phyloP scores from a whole-genome alignment of 768 basidiomycete genomes.

The Pleurotus giganteus region DNA sequence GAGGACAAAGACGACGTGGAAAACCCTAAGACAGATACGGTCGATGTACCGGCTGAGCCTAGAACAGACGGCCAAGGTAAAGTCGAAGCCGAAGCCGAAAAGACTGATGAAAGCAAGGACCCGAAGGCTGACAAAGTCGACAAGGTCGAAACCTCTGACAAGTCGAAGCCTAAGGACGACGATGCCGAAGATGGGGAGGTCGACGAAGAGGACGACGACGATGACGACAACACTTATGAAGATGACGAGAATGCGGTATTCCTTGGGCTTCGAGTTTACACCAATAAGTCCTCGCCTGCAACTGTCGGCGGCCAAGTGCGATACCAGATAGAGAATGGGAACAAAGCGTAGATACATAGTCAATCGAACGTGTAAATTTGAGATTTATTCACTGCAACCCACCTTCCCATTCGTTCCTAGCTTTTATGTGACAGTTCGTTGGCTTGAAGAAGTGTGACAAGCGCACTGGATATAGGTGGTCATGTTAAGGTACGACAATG shows the following conservation, averaged over 20 bases:
- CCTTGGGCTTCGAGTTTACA: conserved; percentile 38
- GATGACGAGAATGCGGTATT: conserved; percentile 18
- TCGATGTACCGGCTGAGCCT: not conserved
- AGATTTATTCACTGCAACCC: not conserved
- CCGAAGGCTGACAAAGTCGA: not conserved
- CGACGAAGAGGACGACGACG: conserved; percentile 8
- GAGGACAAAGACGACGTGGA: conserved; percentile 14
- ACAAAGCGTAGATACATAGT: not conserved
- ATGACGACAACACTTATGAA: not conserved
- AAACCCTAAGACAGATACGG: too few species aligned
- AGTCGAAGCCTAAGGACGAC: not conserved
- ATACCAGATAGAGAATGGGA: conserved; percentile 18
- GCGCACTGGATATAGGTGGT: too few species aligned
- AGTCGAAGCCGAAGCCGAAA: not conserved
- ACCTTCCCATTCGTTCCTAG: not conserved
- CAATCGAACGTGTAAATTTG: not conserved
- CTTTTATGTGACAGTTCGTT: not conserved
- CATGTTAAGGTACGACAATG: too few species aligned
- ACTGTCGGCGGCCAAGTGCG: conserved; percentile 32
- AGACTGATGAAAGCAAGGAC: not conserved
- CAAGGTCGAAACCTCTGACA: not conserved
- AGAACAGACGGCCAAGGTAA: not conserved
- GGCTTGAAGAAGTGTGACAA: too few species aligned
- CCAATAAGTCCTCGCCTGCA: conserved; percentile 29
- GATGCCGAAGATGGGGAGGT: not conserved